Evolutionary conservation across 2,329 filamentous ascomycete genomes (phyloP), one percentile per base, ranked within the genome.

Genomic region (Phaeosphaeriaceae sp.): DNA sequence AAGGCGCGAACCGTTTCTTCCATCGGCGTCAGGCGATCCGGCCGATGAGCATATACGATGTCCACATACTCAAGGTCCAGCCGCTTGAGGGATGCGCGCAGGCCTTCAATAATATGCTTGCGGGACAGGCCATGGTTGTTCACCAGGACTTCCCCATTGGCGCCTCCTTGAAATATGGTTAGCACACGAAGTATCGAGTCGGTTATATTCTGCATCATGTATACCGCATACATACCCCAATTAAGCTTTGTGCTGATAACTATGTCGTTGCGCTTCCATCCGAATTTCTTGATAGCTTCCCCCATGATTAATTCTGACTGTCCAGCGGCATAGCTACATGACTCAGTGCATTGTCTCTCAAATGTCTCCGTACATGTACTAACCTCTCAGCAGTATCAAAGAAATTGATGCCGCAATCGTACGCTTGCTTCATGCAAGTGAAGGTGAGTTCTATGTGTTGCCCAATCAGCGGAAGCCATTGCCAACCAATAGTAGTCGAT

Each of bases 1-100:
- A 91, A 91, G 42, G 86, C 88, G 51, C 88, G 86, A 27, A 91
- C 88, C 0, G 85, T 87, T 77, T 91, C 89, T 73, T 90, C 88
- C 79, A 91, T 91, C 3, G 88, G 89, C 0, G 88, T 91, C 33
- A 85, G 80, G 3, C 87, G 83, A 70, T 91, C 89, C 0, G 88
- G 86, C 17, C 89, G 84, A 77, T 91, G 89, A 15, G 89, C 88
- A 68, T 89, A 90, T 65, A 91, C 83, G 41, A 91, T 78, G 67
- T 91, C 89, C 24, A 91, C 88, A 67, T 89, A 89, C 17, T 85
- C 81, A 36, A 88, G 80, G 68, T 81, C 57, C 27, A 89, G 77
- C 20, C 87, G 84, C 69, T 86, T 78, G 27, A 91, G 81, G 10
- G 85, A 86, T 15, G 82, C 81, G 54, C 86, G 82, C 60, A 88